Percentiles rank a stretch among this genome's conserved stretches.
phyloP scores from a whole-genome alignment of 2,329 filamentous ascomycete species.

The Mollisia scopiformis region DNA sequence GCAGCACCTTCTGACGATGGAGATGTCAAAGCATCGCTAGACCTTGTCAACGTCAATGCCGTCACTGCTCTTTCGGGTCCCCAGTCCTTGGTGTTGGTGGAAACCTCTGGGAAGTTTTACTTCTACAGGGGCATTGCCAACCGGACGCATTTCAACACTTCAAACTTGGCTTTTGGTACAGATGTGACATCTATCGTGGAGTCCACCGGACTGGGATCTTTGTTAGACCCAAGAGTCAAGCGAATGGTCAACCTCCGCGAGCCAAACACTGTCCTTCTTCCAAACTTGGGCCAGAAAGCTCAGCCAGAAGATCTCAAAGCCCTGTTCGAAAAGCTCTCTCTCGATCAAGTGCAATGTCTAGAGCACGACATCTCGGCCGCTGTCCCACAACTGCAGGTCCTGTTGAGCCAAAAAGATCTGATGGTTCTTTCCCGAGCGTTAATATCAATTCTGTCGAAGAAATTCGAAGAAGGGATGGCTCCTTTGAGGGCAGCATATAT shows the following conservation, averaged over 20 bases:
- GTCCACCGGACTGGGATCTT: slow-evolving; percentile 17
- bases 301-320: slow-evolving; percentile 18
- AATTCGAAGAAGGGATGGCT: slow-evolving; percentile 14
- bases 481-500: slow-evolving; percentile 18
- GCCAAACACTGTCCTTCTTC: slow-evolving; percentile 21
- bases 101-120: slow-evolving; percentile 31
- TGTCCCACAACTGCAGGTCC: slow-evolving; percentile 23
- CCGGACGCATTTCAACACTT: slow-evolving; percentile 22
- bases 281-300: slow-evolving; percentile 11
- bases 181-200: slow-evolving; percentile 26
- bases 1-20: slow-evolving; percentile 9
- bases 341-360: slow-evolving; percentile 18
- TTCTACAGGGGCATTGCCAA: slow-evolving; percentile 33
- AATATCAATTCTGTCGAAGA: slow-evolving; percentile 10
- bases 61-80: slow-evolving; percentile 33
- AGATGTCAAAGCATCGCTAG: slow-evolving; percentile 23
- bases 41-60: slow-evolving; percentile 32
- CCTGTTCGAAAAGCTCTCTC: slow-evolving; percentile 15
- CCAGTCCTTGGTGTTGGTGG: slow-evolving; percentile 30
- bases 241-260: slow-evolving; percentile 23
- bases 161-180: slow-evolving; percentile 26
- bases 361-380: slow-evolving; percentile 25
- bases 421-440: slow-evolving; percentile 18
- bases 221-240: slow-evolving; percentile 20
- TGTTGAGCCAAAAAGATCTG: slow-evolving; percentile 23